Evolutionary conservation across 129 eudicot genomes (phyloP).

Genomic region (Erigeron canadensis): DNA sequence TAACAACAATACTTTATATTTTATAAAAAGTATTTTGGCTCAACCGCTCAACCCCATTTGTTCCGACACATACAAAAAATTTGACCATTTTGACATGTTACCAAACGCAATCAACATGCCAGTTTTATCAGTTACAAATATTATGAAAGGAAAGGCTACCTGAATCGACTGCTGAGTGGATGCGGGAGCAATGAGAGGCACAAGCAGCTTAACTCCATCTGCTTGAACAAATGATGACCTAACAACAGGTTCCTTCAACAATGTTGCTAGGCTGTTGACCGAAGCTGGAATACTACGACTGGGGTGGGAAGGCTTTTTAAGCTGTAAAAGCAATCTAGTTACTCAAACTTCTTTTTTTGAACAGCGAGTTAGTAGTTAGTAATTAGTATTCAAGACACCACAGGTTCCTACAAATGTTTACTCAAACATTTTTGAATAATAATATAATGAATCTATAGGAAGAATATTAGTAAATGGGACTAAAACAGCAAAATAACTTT

Average conservation of each 20-base stretch:
- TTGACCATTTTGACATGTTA: neutral
- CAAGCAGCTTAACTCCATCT: constrained; percentile 90
- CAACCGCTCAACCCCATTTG: neutral
- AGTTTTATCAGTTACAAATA: neutral
- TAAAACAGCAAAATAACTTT: neutral
- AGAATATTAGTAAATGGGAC: neutral
- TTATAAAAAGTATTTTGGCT: neutral
- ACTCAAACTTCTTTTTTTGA: too few relatives aligned
- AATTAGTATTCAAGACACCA: too few relatives aligned
- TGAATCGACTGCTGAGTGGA: constrained; percentile 97
- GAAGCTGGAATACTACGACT: constrained; percentile 66
- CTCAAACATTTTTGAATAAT: neutral
- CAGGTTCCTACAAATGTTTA: too few relatives aligned
- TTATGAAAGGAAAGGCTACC: constrained; percentile 36
- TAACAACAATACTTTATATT: neutral
- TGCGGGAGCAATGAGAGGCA: constrained; percentile 88
- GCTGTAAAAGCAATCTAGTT: constrained; percentile 43
- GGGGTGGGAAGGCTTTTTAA: constrained; percentile 92
- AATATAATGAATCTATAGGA: neutral
- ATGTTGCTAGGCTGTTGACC: constrained; percentile 66
- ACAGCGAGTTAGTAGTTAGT: too few relatives aligned
- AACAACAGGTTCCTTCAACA: constrained; percentile 75
- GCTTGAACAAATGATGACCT: constrained; percentile 90
- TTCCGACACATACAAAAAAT: neutral
- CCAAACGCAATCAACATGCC: neutral